Evolutionary conservation across 768 basidiomycete genomes (phyloP), one percentile per base, ranked within the genome.

Genomic region (Russula abietina): DNA sequence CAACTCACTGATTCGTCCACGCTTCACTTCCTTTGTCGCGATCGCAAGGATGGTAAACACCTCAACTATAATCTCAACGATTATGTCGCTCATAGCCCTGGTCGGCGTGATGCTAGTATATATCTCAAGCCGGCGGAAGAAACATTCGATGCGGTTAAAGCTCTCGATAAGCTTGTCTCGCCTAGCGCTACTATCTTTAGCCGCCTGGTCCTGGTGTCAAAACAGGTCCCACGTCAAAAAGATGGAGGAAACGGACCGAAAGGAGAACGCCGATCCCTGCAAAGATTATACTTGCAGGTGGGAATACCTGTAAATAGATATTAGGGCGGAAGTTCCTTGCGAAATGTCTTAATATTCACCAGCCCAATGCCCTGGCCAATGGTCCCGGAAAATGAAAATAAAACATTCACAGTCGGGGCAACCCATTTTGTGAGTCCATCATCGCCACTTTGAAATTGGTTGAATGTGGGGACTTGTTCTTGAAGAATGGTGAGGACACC

Each of bases 81-180:
- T 1, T 3, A 50, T 30, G 10, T 22, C 12, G 12, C 2, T 51
- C 57, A 51, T 59, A 10, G 49, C 17, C 3, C 11, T 2, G 8
- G 57, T 59, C 17, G 36, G 36, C 3, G 26, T 38, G 0, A 59
- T n/a, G 22, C 9, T 38, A 3, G 28, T 41, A n/a, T 59, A 50
- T 9, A 59, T 50, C 26, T 59, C 57, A 8, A 59, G 57, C 10
- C 57, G 57, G 1, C 0, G 19, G 38, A 59, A 51, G n/a, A 59
- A 59, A 16, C 1, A 8, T n/a, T 39, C 36, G 1, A 59, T 59
- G 2, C 57, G 57, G 8, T 10, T 9, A 26, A 51, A 51, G 1
- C 51, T 19, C 5, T 59, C 26, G 38, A 28, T 16, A 7, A 59
- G 57, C 3, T 10, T 19, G 10, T 50, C 48, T 50, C 10, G 32